Percentiles rank a stretch among this genome's conserved stretches.
These are phyloP conservation scores for Euphorbia celastroides DNA, from an alignment of 441 rosid genomes.

Conservation along the genomic window DNA sequence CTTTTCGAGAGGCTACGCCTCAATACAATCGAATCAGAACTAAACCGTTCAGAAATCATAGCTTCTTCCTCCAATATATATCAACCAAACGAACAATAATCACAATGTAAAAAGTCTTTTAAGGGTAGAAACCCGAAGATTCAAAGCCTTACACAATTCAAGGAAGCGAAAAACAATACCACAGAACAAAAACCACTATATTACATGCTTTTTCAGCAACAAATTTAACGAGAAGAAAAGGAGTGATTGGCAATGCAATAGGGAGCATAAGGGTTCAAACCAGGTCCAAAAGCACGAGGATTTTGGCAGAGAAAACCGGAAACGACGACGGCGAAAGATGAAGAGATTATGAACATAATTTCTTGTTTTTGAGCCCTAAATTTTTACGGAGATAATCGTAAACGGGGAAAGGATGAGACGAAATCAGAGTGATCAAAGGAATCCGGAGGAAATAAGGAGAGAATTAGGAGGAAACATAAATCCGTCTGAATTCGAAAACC, in stretches of 20 bases:
- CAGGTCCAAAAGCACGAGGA: constrained; percentile 75
- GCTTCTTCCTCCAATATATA: constrained; percentile 1
- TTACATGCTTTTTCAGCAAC: constrained; percentile 14
- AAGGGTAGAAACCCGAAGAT: not conserved
- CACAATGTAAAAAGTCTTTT: not conserved
- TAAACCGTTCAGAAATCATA: constrained; percentile 43
- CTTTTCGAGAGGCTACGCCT: constrained; percentile 51
- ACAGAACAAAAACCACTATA: constrained; percentile 8
- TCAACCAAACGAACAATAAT: constrained; percentile 2
- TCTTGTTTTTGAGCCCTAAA: not conserved
- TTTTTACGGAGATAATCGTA: not conserved
- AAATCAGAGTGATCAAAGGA: not conserved
- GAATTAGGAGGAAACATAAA: constrained; percentile 9
- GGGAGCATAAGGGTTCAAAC: constrained; percentile 81
- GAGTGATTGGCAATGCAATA: constrained; percentile 80
- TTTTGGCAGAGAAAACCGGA: constrained; percentile 36
- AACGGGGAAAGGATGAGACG: not conserved
- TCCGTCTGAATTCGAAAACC: not conserved
- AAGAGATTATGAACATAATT: constrained; percentile 46
- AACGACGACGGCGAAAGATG: constrained; percentile 34
- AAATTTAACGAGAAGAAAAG: constrained; percentile 44
- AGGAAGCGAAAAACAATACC: constrained; percentile 2
- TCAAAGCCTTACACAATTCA: not conserved
- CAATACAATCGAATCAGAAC: constrained; percentile 22
- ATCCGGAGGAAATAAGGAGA: constrained; percentile 11